Conservation (phyloP, 495 filamentous ascomycete species). For the Penicillium dipodomyicola region DNA sequence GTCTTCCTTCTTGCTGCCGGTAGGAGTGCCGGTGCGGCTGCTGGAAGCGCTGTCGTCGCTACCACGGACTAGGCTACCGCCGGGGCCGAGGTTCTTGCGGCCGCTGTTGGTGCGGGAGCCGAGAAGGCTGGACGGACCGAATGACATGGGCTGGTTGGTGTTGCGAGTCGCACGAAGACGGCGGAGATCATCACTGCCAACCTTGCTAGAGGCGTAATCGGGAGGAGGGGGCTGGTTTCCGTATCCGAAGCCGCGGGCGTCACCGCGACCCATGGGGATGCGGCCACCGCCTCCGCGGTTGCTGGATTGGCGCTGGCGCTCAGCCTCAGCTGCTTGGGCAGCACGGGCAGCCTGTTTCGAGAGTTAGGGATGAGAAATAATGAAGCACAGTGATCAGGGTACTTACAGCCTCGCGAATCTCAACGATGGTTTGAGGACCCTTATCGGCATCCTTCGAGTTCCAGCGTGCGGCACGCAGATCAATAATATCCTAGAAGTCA, state of each 20-base stretch:
- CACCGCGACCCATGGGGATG: slow-evolving; percentile 72
- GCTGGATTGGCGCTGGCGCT: slow-evolving; percentile 46
- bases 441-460: slow-evolving; percentile 79
- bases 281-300: slow-evolving; percentile 60
- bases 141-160: slow-evolving; percentile 56
- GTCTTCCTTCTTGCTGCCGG: slow-evolving; percentile 64
- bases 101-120: slow-evolving; percentile 78
- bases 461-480: slow-evolving; percentile 76
- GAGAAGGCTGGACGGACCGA: slow-evolving; percentile 80
- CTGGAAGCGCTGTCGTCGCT: slow-evolving; percentile 79
- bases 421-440: slow-evolving; percentile 91
- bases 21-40: slow-evolving; percentile 84
- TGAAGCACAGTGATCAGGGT: neutral
- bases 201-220: slow-evolving; percentile 71
- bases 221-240: slow-evolving; percentile 62
- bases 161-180: slow-evolving; percentile 67
- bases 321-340: slow-evolving; percentile 57
- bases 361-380: slow-evolving; percentile 18
- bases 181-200: slow-evolving; percentile 85
- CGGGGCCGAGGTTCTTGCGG: slow-evolving; percentile 68
- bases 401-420: slow-evolving; percentile 81
- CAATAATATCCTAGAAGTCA: slow-evolving; percentile 67
- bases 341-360: slow-evolving; percentile 64
- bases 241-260: slow-evolving; percentile 73
- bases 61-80: slow-evolving; percentile 63